Evolutionary conservation across 345 rosid species (phyloP).

Genomic region (Clarkia xantiana): DNA sequence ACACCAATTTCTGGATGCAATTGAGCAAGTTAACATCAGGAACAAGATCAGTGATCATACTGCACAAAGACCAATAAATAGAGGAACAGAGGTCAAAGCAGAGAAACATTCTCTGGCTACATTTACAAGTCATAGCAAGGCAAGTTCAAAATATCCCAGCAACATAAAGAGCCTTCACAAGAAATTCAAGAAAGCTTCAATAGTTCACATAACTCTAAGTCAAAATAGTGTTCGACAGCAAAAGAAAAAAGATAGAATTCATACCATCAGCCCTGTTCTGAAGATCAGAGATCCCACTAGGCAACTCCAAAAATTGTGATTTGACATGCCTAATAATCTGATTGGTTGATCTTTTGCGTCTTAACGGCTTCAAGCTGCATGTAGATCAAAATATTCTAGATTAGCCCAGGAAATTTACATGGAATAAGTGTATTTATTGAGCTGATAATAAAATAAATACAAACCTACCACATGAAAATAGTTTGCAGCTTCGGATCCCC

Average conservation of each 20-base stretch:
- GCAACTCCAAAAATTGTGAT: constrained; percentile 36
- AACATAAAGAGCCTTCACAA: no score
- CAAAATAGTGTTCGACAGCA: no score
- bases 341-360: constrained; percentile 40
- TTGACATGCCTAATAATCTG: constrained; percentile 48
- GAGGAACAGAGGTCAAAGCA: no score
- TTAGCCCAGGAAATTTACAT: not conserved
- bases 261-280: constrained; percentile 55
- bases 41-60: no score
- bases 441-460: not conserved
- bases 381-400: not conserved
- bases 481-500: constrained; percentile 91
- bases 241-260: constrained; percentile 4
- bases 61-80: no score
- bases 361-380: constrained; percentile 60
- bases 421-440: not conserved
- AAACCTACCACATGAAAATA: constrained; percentile 57
- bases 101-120: no score
- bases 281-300: constrained; percentile 27
- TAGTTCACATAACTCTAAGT: no score
- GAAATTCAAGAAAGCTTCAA: no score
- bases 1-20: no score
- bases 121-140: no score
- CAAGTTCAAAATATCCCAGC: no score
- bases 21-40: no score